Percentiles rank a stretch among this genome's conserved stretches.
These are phyloP conservation scores for Fusarium chlamydosporum DNA, from an alignment of 2,329 filamentous ascomycete species.

Conservation along the genomic window DNA sequence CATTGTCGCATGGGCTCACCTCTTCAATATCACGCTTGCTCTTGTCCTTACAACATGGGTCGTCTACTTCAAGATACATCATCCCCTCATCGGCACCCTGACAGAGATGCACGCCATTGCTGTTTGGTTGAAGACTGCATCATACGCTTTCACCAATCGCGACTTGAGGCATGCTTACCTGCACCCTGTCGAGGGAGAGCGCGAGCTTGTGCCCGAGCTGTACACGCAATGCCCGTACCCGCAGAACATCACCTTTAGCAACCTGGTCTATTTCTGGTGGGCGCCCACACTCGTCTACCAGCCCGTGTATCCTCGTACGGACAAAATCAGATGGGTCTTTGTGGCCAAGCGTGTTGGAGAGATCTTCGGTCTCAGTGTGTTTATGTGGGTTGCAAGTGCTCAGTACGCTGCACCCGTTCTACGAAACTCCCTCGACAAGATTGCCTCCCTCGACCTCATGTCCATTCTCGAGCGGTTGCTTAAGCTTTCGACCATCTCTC, in stretches of 20 bases:
- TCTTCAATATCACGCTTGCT: conserved; percentile 85
- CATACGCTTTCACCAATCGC: conserved; percentile 96
- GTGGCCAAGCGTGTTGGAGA: conserved; percentile 87
- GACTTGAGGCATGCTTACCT: conserved; percentile 93
- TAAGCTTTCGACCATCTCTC: conserved; percentile 94
- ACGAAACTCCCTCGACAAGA: conserved; percentile 89
- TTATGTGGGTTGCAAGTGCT: conserved; percentile 95
- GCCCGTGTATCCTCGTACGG: conserved; percentile 91
- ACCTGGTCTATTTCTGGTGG: conserved; percentile 97
- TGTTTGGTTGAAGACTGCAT: conserved; percentile 95
- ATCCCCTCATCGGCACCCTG: conserved; percentile 92
- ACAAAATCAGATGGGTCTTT: conserved; percentile 87
- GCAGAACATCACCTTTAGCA: conserved; percentile 87
- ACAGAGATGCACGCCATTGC: conserved; percentile 93
- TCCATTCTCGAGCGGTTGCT: conserved; percentile 90
- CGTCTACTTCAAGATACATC: conserved; percentile 92
- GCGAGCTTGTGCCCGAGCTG: conserved; percentile 81
- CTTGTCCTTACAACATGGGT: conserved; percentile 84
- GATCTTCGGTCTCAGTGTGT: conserved; percentile 81
- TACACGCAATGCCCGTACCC: conserved; percentile 91
- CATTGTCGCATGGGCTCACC: conserved; percentile 83
- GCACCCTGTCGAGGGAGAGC: conserved; percentile 77
- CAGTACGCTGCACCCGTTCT: conserved; percentile 95
- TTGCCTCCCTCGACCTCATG: conserved; percentile 82
- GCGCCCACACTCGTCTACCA: conserved; percentile 97